phyloP scores from a whole-genome alignment of 495 filamentous ascomycete genomes.

The Xeromyces bisporus region DNA sequence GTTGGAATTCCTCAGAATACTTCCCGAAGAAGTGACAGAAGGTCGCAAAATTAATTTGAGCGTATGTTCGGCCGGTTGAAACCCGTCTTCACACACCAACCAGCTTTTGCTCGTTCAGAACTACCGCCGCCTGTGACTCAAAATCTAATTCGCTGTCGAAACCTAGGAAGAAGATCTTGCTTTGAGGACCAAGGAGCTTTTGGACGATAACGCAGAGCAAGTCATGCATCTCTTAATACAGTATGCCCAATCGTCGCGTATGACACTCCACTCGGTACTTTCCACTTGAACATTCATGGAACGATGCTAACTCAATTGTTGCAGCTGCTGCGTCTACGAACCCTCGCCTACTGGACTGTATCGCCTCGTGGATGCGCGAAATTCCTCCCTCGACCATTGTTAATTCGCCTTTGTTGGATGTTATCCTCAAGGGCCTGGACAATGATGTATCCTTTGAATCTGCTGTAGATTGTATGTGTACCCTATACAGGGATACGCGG shows the following conservation, averaged over 20 bases:
- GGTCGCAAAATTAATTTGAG: slow-evolving; percentile 96
- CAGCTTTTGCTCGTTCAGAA: slow-evolving; percentile 6
- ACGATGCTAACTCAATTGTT: slow-evolving; percentile 1
- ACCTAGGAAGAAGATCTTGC: slow-evolving; percentile 81
- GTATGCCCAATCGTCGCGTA: slow-evolving; percentile 83
- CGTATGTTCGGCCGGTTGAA: slow-evolving; percentile 55
- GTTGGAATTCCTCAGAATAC: slow-evolving; percentile 85
- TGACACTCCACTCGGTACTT: slow-evolving; percentile 13
- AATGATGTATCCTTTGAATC: slow-evolving; percentile 64
- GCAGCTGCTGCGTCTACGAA: slow-evolving; percentile 58
- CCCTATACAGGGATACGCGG: slow-evolving; percentile 78
- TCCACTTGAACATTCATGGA: neutral
- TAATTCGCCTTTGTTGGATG: slow-evolving; percentile 66
- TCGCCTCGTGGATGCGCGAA: slow-evolving; percentile 91
- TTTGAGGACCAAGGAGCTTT: slow-evolving; percentile 63
- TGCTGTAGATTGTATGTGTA: slow-evolving; percentile 85
- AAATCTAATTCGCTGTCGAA: slow-evolving; percentile 30
- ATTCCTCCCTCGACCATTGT: slow-evolving; percentile 71
- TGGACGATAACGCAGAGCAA: slow-evolving; percentile 75
- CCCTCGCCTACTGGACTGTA: slow-evolving; percentile 81
- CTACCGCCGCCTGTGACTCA: slow-evolving; percentile 14
- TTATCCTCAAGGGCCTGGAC: slow-evolving; percentile 59
- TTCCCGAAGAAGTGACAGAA: slow-evolving; percentile 97
- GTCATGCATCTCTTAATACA: slow-evolving; percentile 72
- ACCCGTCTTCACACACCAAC: slow-evolving; percentile 6